These are phyloP conservation scores for Mycena albidolilacea DNA, from an alignment of 768 basidiomycete genomes.

Conservation along the genomic window DNA sequence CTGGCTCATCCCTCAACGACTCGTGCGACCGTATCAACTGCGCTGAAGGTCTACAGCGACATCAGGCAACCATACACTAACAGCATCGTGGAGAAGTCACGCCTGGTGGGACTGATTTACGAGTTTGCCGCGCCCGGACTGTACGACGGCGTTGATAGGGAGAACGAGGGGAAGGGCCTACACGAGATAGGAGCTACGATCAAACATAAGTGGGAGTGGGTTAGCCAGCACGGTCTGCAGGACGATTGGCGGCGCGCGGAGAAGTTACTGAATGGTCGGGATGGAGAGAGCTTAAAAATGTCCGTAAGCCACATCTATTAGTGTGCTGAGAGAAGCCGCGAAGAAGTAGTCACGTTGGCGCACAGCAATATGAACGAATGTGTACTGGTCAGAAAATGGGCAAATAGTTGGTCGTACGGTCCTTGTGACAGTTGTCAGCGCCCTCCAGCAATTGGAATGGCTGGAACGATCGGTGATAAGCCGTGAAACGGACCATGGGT, in stretches of 20 bases:
- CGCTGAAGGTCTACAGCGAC: conserved; percentile 25
- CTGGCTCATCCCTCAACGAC: conserved; percentile 20
- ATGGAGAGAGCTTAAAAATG: not conserved
- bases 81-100: conserved; percentile 25
- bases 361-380: not conserved
- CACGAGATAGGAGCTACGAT: conserved; percentile 14
- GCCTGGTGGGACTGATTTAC: conserved; percentile 25
- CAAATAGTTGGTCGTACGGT: not conserved
- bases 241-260: conserved; percentile 25
- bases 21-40: conserved; percentile 7
- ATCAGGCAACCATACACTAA: conserved; percentile 24
- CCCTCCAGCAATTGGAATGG: not conserved
- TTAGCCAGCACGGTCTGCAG: conserved; percentile 20
- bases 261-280: conserved; percentile 20
- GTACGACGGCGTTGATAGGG: conserved; percentile 20
- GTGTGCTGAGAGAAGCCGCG: not conserved
- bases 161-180: conserved; percentile 20
- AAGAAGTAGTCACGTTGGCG: not conserved
- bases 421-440: conserved; percentile 4
- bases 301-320: not conserved
- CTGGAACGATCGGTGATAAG: no score
- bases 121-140: conserved; percentile 24
- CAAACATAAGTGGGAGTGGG: conserved; percentile 23
- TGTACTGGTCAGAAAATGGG: conserved; percentile 3
- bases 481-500: no score